Evolutionary conservation across 805 yeast species (phyloP), one percentile per base, ranked within the genome.

Genomic region (Kregervanrija pseudodelftensis): DNA sequence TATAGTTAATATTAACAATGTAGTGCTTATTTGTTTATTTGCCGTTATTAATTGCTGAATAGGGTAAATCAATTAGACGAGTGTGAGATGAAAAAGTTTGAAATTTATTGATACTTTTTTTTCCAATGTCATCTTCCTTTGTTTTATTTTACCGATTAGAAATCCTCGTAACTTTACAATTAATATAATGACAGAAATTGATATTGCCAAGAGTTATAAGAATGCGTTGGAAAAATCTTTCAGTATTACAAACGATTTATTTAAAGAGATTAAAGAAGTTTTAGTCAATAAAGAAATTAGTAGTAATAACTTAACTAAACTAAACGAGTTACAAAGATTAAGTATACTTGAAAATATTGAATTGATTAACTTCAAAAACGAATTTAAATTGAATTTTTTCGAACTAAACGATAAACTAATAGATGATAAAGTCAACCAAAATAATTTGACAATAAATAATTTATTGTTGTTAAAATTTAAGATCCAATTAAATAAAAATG

Each of bases 291-390:
- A 37, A 4, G 36, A 35, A 10, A 11, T 41, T 5, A 41, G 39
- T 2, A 43, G 40, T 5, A 37, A 22, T 11, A 51, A 47, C 11
- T 14, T 40, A 7, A 36, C 43, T 12, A 11, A 11, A 5, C 39
- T 59, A 16, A 47, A 56, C 31, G n/a, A 30, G 8, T 32, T 53
- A 11, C 54, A 54, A 34, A 43, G 46, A 22, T 37, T 46, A 13
- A n/a, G 50, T 14, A 49, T 54, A 9, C 16, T 57, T 16, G 62
- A 59, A 39, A 54, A 48, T 12, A 46, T 53, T 8, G 36, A 46
- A 13, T 35, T 61, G 17, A 42, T 52, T 1, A 41, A 41, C 5
- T 32, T 43, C 2, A 61, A 60, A 30, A 54, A 54, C 42, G 48
- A 49, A 14, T 40, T 56, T 36, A 54, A 55, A 44, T 35, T 40